Evolutionary conservation across 176 grass and related monocot genomes (phyloP), one percentile per base, ranked within the genome.

Genomic region (Eleusine indica): DNA sequence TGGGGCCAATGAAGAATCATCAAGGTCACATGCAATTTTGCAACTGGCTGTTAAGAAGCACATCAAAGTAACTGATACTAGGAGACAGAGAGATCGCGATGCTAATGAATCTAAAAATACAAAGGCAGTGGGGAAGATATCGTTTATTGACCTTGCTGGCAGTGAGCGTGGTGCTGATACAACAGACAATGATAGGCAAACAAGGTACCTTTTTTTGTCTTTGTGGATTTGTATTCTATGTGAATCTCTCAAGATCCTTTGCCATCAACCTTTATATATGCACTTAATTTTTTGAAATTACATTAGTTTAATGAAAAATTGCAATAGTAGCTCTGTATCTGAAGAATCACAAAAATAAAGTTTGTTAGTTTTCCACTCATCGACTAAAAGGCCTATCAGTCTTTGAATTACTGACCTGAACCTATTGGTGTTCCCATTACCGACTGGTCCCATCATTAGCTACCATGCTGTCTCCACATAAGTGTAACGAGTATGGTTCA

Each of bases 111-210:
- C 89, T 32, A 95, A 90, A 79, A 90, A 78, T 81, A 89, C 87
- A 61, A 99, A 94, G 78, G 65, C 88, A n/a, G 83, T 99, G 75
- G 96, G 96, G 2, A 99, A 99, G 81, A 94, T 99, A 75, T 95
- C 92, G 12, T 99, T 99, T 85, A 99, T 99, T 86, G 96, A 99
- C 88, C 93, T 99, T 78, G 96, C 96, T 67, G 96, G 96, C 70
- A 99, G 93, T n/a, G 96, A 99, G 71, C 96, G 96, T 79, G 96
- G 96, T 43, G 96, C 96, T 76, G 96, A 99, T 90, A 99, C 96
- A 67, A 99, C 96, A 19, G 96, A 99, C 21, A 99, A 99, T 48
- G 93, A 99, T 73, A 88, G 96, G 66, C 96, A 92, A 71, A 99
- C 96, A 78, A 91, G 96, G 96, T 99, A 9, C 40, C 83, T 9